Base-by-base conservation (phyloP, 208 protist species). In the Trypanosoma cruzi region DNA sequence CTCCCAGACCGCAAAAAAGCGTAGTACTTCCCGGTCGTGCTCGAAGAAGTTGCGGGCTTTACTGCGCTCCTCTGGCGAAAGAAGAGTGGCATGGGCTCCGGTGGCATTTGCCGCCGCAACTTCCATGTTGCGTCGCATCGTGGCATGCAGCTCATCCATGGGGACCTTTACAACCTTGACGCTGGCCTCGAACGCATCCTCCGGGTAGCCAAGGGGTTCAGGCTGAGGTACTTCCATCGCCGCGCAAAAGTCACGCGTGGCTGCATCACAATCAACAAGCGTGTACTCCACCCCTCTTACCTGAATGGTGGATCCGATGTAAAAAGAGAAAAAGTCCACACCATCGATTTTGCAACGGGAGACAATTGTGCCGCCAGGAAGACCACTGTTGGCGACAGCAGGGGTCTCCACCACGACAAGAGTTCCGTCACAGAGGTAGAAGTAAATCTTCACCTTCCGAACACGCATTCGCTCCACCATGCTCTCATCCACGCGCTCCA, bases 1-100 rank as follows among this genome's bases (percentile, higher is more conserved):
- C 49, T 98, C 90, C 98, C 98, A 99, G 18, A 88, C 77, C 31
- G 87, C 88, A 71, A 88, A 98, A 76, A 99, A 99, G 13, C 96
- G 85, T 60, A 99, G 80, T 53, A 99, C 96, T 53, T 98, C 82
- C 58, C 96, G 74, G 84, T 99, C 98, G 79, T 98, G 83, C 46
- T 84, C 79, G 48, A 98, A 95, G 77, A 98, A 99, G 64, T 82
- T 72, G 26, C 80, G 85, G 5, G 89, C 88, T 42, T 82, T 87
- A 14, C 53, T 76, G 20, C 91, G 83, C 78, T 98, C 92, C 18
- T 92, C 95, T 8, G 75, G 80, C 18, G 85, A 89, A 60, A 98
- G 75, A 24, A 94, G 66, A 48, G 77, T 92, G 28, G 89, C 79
- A 57, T 90, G 89, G 13, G 84, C 92, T 64, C 92, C 92, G 4